Percentiles rank a stretch among this genome's conserved stretches.
Conservation (phyloP, 495 filamentous ascomycete genomes). For the Neurospora sublineolata region DNA sequence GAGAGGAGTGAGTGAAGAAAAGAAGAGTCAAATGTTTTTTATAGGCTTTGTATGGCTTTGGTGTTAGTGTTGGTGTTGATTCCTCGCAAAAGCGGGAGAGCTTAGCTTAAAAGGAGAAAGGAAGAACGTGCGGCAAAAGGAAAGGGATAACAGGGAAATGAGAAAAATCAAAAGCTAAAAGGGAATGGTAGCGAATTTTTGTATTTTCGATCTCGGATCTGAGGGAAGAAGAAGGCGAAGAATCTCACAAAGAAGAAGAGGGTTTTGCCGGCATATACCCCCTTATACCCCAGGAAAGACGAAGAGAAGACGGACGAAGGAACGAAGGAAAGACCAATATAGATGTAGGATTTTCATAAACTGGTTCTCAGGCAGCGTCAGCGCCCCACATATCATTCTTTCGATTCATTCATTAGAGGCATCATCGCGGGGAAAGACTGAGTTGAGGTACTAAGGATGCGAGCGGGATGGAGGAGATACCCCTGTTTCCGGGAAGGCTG, state of each 20-base stretch:
- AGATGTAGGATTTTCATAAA: not conserved
- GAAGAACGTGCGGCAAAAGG: not conserved
- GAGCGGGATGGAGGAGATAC: not conserved
- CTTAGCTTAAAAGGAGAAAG: not conserved
- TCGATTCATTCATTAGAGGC: not conserved
- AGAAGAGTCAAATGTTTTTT: not conserved
- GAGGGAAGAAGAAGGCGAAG: not conserved
- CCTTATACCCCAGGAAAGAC: not conserved
- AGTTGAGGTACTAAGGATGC: not conserved
- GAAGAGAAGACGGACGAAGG: not conserved
- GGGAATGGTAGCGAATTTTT: not conserved
- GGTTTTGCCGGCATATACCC: not conserved
- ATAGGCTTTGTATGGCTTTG: not conserved
- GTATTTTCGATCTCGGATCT: not conserved
- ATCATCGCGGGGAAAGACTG: not conserved
- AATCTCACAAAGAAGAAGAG: not conserved
- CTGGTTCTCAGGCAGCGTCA: not conserved
- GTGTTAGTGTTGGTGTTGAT: not conserved
- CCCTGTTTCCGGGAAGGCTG: not conserved
- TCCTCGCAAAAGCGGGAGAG: not conserved
- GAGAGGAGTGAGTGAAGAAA: not conserved
- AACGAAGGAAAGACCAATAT: not conserved
- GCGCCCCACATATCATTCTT: too few relatives aligned
- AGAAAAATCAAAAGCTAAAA: not conserved
- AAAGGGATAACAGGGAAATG: not conserved